These are phyloP conservation scores for Cronartium quercuum DNA, from an alignment of 1,284 basidiomycete genomes.

Conservation along the genomic window DNA sequence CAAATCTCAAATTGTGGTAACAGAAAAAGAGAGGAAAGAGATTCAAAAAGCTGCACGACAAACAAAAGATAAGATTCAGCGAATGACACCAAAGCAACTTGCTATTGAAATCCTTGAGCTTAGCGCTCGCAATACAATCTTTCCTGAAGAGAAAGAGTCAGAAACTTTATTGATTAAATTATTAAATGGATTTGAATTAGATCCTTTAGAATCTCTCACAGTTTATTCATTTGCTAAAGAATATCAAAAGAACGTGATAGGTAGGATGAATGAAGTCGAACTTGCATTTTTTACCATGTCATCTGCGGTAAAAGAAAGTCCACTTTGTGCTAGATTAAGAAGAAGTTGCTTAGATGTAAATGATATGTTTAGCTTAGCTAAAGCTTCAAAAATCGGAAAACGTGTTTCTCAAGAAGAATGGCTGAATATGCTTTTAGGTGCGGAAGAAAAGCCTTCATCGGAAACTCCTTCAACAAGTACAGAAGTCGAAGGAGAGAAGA, in stretches of 20 bases:
- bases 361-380: neutral
- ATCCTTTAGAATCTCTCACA: neutral
- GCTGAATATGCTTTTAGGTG: neutral
- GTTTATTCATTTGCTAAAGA: conserved; percentile 1
- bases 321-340: neutral
- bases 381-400: neutral
- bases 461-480: no score
- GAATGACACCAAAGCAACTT: neutral
- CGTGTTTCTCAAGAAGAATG: neutral
- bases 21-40: neutral
- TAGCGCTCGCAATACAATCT: neutral
- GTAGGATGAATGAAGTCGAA: neutral
- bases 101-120: neutral
- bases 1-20: neutral
- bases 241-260: neutral
- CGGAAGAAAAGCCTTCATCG: neutral
- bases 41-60: neutral
- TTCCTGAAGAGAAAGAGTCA: neutral
- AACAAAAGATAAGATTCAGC: neutral
- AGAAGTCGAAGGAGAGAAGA: no score
- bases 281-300: neutral
- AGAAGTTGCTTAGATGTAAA: neutral
- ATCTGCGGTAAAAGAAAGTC: neutral
- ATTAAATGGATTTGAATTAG: neutral
- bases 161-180: neutral